Conservation (phyloP, 495 filamentous ascomycete species). For the Penicillium bialowiezense region DNA sequence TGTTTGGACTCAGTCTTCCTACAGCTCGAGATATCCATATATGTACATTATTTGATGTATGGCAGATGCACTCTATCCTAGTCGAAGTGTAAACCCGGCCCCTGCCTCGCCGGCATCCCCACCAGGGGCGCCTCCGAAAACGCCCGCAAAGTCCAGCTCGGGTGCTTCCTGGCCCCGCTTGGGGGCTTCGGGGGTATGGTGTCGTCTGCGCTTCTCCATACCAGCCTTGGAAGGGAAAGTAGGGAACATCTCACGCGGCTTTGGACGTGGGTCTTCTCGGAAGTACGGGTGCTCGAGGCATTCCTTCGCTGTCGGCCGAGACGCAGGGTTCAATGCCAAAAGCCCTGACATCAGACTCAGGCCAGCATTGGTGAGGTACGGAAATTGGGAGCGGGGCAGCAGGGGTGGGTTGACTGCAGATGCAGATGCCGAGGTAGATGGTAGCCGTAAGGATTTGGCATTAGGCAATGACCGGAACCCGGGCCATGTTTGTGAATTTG, state of each 20-base stretch:
- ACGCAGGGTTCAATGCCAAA: constrained; percentile 71
- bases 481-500: constrained; percentile 83
- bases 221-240: constrained; percentile 94
- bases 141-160: constrained; percentile 64
- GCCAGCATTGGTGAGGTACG: constrained; percentile 76
- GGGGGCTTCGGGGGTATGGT: constrained; percentile 84
- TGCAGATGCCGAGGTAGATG: constrained; percentile 38
- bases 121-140: constrained; percentile 73
- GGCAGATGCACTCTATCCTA: constrained; percentile 42
- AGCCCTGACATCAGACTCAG: constrained; percentile 63
- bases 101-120: constrained; percentile 72
- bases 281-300: constrained; percentile 83
- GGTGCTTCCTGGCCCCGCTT: constrained; percentile 69
- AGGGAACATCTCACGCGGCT: constrained; percentile 81
- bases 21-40: no score
- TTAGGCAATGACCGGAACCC: constrained; percentile 86
- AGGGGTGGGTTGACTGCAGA: constrained; percentile 25
- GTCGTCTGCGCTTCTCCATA: constrained; percentile 74
- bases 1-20: no score
- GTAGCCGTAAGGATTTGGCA: constrained; percentile 78
- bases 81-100: constrained; percentile 75
- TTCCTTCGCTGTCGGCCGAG: constrained; percentile 65
- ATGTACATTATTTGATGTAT: no score
- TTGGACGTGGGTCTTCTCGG: constrained; percentile 81
- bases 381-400: constrained; percentile 67